Evolutionary conservation across 2,329 filamentous ascomycete species (phyloP).

Genomic region (Diaporthe helianthi): DNA sequence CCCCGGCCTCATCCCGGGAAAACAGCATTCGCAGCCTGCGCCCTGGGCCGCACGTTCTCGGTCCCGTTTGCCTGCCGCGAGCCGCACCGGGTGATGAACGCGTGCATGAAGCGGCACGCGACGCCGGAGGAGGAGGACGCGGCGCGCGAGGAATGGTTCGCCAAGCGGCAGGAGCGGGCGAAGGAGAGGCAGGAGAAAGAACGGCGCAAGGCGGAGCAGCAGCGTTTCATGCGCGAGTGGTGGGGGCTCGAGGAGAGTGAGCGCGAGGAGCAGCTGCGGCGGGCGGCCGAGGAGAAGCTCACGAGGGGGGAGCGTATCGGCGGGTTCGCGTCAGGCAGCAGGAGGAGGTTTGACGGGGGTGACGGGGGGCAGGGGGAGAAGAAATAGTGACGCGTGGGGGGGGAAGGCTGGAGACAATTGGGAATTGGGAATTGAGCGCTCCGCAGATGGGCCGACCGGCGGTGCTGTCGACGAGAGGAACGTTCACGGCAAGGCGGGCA

Average conservation of each 20-base stretch:
- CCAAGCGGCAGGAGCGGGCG: constrained; percentile 73
- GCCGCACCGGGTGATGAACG: constrained; percentile 87
- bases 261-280: constrained; percentile 52
- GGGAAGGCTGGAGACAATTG: too few species aligned
- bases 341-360: constrained; percentile 39
- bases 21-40: constrained; percentile 90
- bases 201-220: constrained; percentile 65
- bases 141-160: constrained; percentile 94
- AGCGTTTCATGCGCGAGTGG: constrained; percentile 71
- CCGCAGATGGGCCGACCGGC: not conserved
- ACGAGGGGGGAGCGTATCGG: constrained; percentile 60
- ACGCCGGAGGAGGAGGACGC: constrained; percentile 85
- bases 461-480: not conserved
- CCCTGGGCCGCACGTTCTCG: constrained; percentile 82
- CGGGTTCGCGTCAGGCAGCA: constrained; percentile 54
- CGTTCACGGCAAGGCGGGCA: not conserved
- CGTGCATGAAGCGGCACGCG: constrained; percentile 88
- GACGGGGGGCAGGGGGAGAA: constrained; percentile 18
- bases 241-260: constrained; percentile 68
- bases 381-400: constrained; percentile 26
- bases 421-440: not conserved
- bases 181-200: constrained; percentile 70
- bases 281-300: constrained; percentile 61
- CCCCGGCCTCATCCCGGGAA: not conserved
- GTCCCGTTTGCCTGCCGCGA: constrained; percentile 86